Evolutionary conservation across 768 basidiomycete species (phyloP).

Genomic region (Ephemerocybe angulata): DNA sequence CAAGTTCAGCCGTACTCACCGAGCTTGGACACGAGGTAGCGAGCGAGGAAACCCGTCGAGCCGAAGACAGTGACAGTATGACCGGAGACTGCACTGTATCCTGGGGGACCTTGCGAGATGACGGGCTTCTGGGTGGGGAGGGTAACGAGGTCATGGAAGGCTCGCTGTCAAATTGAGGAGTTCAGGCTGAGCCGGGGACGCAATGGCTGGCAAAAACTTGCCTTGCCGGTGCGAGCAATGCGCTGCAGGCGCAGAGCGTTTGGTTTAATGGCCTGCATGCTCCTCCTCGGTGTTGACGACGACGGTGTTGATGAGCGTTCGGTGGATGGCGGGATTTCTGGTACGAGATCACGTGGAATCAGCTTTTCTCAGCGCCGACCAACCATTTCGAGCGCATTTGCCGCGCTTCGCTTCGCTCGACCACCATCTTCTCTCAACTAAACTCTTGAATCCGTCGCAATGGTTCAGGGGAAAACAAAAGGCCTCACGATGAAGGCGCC

Average conservation of each 20-base stretch:
- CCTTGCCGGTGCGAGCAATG: conserved; percentile 47
- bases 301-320: conserved; percentile 27
- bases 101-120: conserved; percentile 73
- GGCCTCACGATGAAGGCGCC: conserved; percentile 59
- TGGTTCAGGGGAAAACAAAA: conserved; percentile 89
- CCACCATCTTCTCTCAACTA: background rate
- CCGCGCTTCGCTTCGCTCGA: background rate
- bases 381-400: conserved; percentile 4
- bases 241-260: conserved; percentile 53
- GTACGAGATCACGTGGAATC: conserved; percentile 31
- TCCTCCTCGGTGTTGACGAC: conserved; percentile 15
- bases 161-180: conserved; percentile 45
- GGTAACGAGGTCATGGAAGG: conserved; percentile 67
- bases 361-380: conserved; percentile 6
- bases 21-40: conserved; percentile 91
- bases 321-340: conserved; percentile 39
- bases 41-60: conserved; percentile 90
- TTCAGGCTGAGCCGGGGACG: background rate
- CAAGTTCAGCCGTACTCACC: conserved; percentile 44
- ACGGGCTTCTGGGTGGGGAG: conserved; percentile 62
- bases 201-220: conserved; percentile 16
- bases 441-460: conserved; percentile 22
- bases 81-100: conserved; percentile 84
- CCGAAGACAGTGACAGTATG: conserved; percentile 97
- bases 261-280: conserved; percentile 45